phyloP scores from a whole-genome alignment of 768 basidiomycete genomes.

The Sporobolomyces phaffii region DNA sequence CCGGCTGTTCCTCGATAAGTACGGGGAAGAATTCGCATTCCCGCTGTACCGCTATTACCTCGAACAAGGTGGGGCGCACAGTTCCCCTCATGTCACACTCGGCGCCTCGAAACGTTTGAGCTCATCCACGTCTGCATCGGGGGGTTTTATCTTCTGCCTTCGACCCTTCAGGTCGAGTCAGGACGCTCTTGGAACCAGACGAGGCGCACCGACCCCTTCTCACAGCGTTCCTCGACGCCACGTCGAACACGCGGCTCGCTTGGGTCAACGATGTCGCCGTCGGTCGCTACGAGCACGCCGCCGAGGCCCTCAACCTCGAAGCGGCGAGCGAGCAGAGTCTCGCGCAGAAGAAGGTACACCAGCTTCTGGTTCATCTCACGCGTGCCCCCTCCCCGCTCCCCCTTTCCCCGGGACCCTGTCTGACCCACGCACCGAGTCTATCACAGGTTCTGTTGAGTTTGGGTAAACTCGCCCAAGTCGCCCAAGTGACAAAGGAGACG shows the following conservation, averaged over 20 bases:
- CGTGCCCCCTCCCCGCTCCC: no score
- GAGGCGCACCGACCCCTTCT: slow-evolving; percentile 59
- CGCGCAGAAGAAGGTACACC: slow-evolving; percentile 67
- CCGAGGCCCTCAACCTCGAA: slow-evolving; percentile 60
- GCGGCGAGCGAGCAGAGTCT: slow-evolving; percentile 57
- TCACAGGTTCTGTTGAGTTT: slow-evolving; percentile 79
- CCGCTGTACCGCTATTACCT: slow-evolving; percentile 91
- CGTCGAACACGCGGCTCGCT: slow-evolving; percentile 49
- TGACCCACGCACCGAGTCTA: no score
- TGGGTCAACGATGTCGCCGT: slow-evolving; percentile 85
- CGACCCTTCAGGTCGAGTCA: slow-evolving; percentile 57
- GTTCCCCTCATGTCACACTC: slow-evolving; percentile 36
- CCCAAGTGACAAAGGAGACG: slow-evolving; percentile 53
- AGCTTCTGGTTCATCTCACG: no score
- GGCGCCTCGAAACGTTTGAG: no score
- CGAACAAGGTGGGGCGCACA: slow-evolving; percentile 75
- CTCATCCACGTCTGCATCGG: no score
- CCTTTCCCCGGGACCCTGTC: no score
- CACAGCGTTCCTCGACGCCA: slow-evolving; percentile 63
- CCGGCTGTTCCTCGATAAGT: slow-evolving; percentile 66
- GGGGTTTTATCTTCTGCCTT: no score
- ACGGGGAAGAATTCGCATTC: slow-evolving; percentile 75
- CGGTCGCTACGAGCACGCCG: slow-evolving; percentile 60
- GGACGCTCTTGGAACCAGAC: slow-evolving; percentile 73
- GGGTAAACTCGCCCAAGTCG: slow-evolving; percentile 76